Percentiles rank a stretch among this genome's conserved stretches.
phyloP scores from a whole-genome alignment of 2,329 filamentous ascomycete genomes.

The Hypomyces perniciosus region DNA sequence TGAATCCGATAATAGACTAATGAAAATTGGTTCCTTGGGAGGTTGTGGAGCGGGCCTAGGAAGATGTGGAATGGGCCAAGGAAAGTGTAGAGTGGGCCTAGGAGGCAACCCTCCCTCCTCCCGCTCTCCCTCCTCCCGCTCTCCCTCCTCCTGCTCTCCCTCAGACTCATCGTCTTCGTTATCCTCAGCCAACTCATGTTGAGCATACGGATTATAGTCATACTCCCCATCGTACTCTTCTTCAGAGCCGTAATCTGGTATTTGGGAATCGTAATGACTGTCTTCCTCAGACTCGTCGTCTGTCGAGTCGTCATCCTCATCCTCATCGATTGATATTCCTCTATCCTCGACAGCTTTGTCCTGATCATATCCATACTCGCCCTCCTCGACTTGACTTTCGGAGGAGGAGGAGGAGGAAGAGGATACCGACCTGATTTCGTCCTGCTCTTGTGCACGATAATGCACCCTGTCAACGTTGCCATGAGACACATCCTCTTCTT shows the following conservation, averaged over 20 bases:
- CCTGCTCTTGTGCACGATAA: neutral
- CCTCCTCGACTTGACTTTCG: neutral
- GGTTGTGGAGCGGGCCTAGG: constrained; percentile 11
- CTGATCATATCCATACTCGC: neutral
- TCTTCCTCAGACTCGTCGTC: neutral
- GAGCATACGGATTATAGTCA: constrained; percentile 11
- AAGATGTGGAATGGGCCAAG: constrained; percentile 4
- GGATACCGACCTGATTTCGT: neutral
- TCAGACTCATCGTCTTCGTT: constrained; percentile 26
- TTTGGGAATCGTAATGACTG: neutral
- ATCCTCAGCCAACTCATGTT: constrained; percentile 17
- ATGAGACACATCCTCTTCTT: neutral
- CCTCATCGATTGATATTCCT: neutral
- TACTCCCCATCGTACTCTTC: constrained; percentile 18
- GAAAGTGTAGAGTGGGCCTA: too few relatives aligned
- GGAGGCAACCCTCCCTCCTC: neutral
- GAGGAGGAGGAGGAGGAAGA: neutral
- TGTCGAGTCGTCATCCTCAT: neutral
- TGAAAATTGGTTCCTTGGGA: constrained; percentile 35
- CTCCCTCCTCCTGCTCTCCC: constrained; percentile 23
- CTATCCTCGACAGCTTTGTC: neutral
- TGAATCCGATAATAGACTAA: constrained; percentile 42
- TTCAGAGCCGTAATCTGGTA: neutral
- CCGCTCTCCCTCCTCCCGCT: constrained; percentile 14
- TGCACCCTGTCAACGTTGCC: too few relatives aligned